Base-by-base conservation (phyloP, 2,329 filamentous ascomycete species). In the Elsinoe ampelina region DNA sequence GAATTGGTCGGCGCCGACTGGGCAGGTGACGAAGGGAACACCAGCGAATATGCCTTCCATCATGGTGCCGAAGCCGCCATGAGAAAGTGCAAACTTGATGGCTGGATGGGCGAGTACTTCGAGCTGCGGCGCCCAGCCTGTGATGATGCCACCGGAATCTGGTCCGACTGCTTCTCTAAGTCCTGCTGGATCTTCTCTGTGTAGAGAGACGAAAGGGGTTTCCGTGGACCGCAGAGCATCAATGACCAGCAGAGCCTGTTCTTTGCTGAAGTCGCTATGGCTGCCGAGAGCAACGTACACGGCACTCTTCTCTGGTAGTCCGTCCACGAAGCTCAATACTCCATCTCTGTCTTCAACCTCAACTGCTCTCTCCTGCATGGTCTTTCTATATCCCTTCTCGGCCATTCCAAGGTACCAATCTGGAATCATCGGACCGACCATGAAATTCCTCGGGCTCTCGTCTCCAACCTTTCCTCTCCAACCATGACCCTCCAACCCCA, bases 71-170 rank as follows among this genome's bases (percentile, higher is more conserved):
- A 51, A 51, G 13, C 47, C 47, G 20, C 26, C 47, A 22, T 51
- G 47, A n/a, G 47, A 26, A 2, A 51, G 19, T 6, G 47, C 47
- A 10, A 51, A 51, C 30, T 51, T 51, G 19, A 51, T 35, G 8
- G 26, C 22, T 35, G 47, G 47, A 51, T 51, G 47, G n/a, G 47
- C 47, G 15, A 51, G 30, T 13, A 51, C 47, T 51, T 51, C 47
- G 15, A 51, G 47, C 30, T 51, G 47, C 4, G 47, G 47, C 34
- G 47, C 20, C 26, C 47, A 51, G 8, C 30, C 7, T 34, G 47
- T 51, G 11, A 51, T 51, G 34, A 51, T 36, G n/a, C 47, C 47
- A 20, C 17, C 34, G 12, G 47, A 34, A n/a, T 15, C 17, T 19
- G n/a, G 30, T 51, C 47, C 47, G 5, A 51, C 47, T 34, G 47